phyloP scores from a whole-genome alignment of 73 alveolate species.

The Paramecium pentaurelia region DNA sequence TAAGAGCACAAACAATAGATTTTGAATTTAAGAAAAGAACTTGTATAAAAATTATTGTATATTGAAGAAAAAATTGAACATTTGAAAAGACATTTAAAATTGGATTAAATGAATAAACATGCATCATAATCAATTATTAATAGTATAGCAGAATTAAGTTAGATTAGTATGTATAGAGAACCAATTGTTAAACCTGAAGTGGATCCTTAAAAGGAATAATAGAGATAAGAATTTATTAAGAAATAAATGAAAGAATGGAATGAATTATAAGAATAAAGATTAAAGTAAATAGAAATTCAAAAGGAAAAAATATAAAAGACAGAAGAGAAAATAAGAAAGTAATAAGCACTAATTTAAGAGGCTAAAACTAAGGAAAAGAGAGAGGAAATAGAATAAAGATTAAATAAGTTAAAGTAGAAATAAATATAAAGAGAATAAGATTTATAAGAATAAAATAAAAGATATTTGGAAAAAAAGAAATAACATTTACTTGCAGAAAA shows the following conservation, averaged over 20 bases:
- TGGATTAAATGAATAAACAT: background rate
- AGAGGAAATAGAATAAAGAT: conserved; percentile 20
- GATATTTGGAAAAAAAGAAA: background rate
- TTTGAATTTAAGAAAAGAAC: background rate
- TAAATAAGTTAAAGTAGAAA: background rate
- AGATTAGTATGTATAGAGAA: conserved; percentile 23
- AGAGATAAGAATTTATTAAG: conserved; percentile 3
- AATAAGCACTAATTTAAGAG: background rate
- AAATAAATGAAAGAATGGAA: conserved; percentile 55
- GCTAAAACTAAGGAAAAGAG: conserved; percentile 2
- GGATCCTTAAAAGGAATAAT: conserved; percentile 14
- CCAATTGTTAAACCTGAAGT: background rate
- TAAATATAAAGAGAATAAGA: conserved; percentile 19
- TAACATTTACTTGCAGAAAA: conserved; percentile 15
- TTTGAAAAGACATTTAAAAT: background rate
- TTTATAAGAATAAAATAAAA: background rate
- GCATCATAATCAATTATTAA: background rate
- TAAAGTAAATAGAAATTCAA: background rate
- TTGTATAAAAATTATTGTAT: background rate
- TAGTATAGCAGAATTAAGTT: conserved; percentile 21
- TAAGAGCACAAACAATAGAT: background rate
- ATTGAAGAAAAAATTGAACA: conserved; percentile 33
- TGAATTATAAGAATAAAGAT: conserved; percentile 46
- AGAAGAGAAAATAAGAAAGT: background rate
- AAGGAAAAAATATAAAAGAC: background rate